Evolutionary conservation across 2,329 filamentous ascomycete genomes (phyloP).

Genomic region (Amphichorda felina): DNA sequence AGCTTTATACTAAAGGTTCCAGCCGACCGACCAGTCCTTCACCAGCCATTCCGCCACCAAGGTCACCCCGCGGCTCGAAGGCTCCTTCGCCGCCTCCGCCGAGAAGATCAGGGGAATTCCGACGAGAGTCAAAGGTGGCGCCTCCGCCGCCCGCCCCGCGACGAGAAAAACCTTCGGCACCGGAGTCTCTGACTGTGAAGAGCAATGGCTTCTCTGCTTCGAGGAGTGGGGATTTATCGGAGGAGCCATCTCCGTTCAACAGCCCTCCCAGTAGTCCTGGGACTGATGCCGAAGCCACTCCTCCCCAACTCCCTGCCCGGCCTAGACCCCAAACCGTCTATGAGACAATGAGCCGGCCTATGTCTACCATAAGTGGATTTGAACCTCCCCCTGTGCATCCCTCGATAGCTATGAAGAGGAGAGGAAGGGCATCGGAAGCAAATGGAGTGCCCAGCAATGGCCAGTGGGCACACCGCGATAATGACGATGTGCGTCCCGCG

Average conservation of each 20-base stretch:
- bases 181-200: slow-evolving; percentile 5
- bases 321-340: slow-evolving; percentile 30
- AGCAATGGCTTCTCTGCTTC: background rate
- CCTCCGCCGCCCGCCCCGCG: slow-evolving; percentile 70
- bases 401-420: slow-evolving; percentile 28
- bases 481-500: background rate
- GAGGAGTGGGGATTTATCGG: background rate
- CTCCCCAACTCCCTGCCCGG: slow-evolving; percentile 35
- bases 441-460: slow-evolving; percentile 20
- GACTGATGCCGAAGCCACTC: slow-evolving; percentile 33
- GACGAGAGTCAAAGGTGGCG: slow-evolving; percentile 28
- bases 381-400: slow-evolving; percentile 44
- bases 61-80: slow-evolving; percentile 37
- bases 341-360: slow-evolving; percentile 11
- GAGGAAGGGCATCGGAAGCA: slow-evolving; percentile 29
- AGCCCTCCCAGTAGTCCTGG: slow-evolving; percentile 70
- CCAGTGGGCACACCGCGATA: background rate
- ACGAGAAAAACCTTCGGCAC: slow-evolving; percentile 49
- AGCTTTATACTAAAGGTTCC: slow-evolving; percentile 40
- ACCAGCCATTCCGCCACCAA: slow-evolving; percentile 18
- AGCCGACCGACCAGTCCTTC: slow-evolving; percentile 42
- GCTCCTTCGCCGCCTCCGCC: slow-evolving; percentile 54
- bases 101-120: slow-evolving; percentile 47
- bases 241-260: slow-evolving; percentile 64
- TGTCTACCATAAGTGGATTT: slow-evolving; percentile 16